Percentiles rank a stretch among this genome's conserved stretches.
These are phyloP conservation scores for Ustilago trichophora DNA, from an alignment of 1,284 basidiomycete genomes.

Conservation along the genomic window DNA sequence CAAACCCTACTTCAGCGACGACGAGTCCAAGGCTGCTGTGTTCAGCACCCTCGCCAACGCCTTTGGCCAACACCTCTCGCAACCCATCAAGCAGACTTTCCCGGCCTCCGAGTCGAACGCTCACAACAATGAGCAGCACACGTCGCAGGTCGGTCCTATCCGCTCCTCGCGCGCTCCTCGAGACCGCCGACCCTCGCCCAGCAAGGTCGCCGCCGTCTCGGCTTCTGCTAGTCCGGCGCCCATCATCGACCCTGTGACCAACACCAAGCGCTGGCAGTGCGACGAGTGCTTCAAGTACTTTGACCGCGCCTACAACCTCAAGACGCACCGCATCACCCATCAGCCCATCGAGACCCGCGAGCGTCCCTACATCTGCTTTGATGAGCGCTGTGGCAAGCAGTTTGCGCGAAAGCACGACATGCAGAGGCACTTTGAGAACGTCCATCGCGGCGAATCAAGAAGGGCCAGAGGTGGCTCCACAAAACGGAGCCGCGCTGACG, in stretches of 20 bases:
- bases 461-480: slow-evolving; percentile 10
- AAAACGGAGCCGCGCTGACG: slow-evolving; percentile 32
- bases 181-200: slow-evolving; percentile 29
- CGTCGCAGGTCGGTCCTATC: slow-evolving; percentile 28
- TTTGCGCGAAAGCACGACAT: slow-evolving; percentile 61
- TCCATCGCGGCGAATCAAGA: slow-evolving; percentile 49
- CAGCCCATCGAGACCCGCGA: slow-evolving; percentile 44
- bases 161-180: slow-evolving; percentile 18
- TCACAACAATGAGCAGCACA: slow-evolving; percentile 12
- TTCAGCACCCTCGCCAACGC: slow-evolving; percentile 35
- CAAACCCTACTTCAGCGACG: slow-evolving; percentile 36
- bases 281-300: slow-evolving; percentile 52
- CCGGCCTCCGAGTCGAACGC: not conserved
- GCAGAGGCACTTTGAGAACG: slow-evolving; percentile 52
- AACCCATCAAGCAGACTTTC: slow-evolving; percentile 13
- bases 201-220: slow-evolving; percentile 10
- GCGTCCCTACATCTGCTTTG: slow-evolving; percentile 49
- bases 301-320: slow-evolving; percentile 60
- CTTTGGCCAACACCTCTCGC: slow-evolving; percentile 7
- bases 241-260: slow-evolving; percentile 27
- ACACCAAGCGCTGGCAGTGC: slow-evolving; percentile 55
- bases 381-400: slow-evolving; percentile 45
- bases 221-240: slow-evolving; percentile 25
- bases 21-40: slow-evolving; percentile 14
- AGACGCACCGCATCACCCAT: slow-evolving; percentile 55